phyloP scores from a whole-genome alignment of 2,329 filamentous ascomycete genomes.

The Allantophomopsis cytisporea region DNA sequence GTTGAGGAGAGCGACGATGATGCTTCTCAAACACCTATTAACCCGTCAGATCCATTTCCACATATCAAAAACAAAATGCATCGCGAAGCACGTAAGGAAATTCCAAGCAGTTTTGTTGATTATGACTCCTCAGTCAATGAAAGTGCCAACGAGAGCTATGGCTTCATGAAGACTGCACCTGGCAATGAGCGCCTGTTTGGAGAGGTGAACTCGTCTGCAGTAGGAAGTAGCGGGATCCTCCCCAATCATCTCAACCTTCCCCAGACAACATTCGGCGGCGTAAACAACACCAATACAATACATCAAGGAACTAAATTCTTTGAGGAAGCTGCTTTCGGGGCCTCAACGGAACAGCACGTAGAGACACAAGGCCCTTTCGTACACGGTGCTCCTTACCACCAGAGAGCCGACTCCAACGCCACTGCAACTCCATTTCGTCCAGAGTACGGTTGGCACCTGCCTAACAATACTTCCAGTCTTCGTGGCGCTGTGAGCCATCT shows the following conservation, averaged over 20 bases:
- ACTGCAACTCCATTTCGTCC: conserved; percentile 6
- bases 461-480: conserved; percentile 13
- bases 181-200: conserved; percentile 15
- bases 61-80: conserved; percentile 9
- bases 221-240: conserved; percentile 17
- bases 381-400: not conserved
- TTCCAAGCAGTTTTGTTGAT: conserved; percentile 14
- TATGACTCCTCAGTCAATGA: conserved; percentile 4
- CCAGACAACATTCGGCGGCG: conserved; percentile 2
- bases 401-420: conserved; percentile 1
- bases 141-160: conserved; percentile 4
- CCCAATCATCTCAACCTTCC: conserved; percentile 15
- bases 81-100: conserved; percentile 6
- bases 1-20: conserved; percentile 4
- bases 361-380: not conserved
- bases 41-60: conserved; percentile 1
- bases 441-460: conserved; percentile 2
- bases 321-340: not conserved
- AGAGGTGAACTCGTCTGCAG: conserved; percentile 14
- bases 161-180: conserved; percentile 4
- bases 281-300: too few relatives aligned
- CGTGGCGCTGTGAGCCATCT: conserved; percentile 18
- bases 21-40: conserved; percentile 6
- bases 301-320: not conserved
- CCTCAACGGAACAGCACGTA: not conserved